Evolutionary conservation across 345 rosid species (phyloP), one percentile per base, ranked within the genome.

Genomic region (Iberis pinnata): DNA sequence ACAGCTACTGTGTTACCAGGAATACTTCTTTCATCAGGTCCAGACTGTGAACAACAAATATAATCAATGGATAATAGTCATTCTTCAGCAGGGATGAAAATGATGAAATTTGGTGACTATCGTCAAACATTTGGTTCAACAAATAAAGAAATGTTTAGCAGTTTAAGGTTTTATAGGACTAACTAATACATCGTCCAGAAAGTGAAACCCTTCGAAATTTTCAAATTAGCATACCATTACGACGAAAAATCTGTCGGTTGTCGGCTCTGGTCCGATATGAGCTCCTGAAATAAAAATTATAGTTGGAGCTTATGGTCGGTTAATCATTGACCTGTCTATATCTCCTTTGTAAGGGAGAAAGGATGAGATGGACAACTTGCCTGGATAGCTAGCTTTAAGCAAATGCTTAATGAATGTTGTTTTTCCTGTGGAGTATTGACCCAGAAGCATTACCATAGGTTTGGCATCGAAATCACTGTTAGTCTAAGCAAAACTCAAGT

Each of bases 361-460:
- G 12, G 24, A 24, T 49, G 18, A 41, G 53, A 45, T 40, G 45
- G 64, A 42, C 32, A 25, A 68, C 58, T 61, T 70, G 64, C 98
- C 98, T 61, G 97, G 98, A 75, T 88, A 92, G 63, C 71, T 75
- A 68, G 71, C 44, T 71, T 69, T 80, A 43, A 92, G 95, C 71
- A 92, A 70, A 81, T 92, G 97, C 69, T 92, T 88, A 65, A 92
- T 88, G 73, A 88, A 92, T 40, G 98, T 88, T 46, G 98, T 88
- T 73, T 92, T 92, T 18, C 98, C 98, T 35, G 98, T 92, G 53
- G 98, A 92, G 71, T 92, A 83, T 52, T 92, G 98, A 63, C 97
- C 98, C 79, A 88, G 73, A 62, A 88, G 88, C 98, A 88, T 85
- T 33, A 88, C 98, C 94, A 85, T 92, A 42, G 98, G 98, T 63